Evolutionary conservation across 805 yeast genomes (phyloP).

Genomic region (Millerozyma acaciae): DNA sequence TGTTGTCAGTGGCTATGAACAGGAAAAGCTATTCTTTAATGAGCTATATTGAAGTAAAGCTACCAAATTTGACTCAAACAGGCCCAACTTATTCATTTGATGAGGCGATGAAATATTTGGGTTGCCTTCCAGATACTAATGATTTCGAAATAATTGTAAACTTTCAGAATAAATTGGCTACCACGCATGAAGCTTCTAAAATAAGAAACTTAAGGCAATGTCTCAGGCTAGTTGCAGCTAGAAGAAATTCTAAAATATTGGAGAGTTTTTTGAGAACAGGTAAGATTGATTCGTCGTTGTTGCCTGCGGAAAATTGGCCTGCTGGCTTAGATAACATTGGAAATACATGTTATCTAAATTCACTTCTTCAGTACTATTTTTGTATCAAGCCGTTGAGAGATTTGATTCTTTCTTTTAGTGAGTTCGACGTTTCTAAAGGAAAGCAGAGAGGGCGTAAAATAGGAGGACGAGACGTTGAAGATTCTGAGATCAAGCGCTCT

Average conservation of each 20-base stretch:
- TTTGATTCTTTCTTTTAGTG: conserved; percentile 54
- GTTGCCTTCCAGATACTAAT: conserved; percentile 45
- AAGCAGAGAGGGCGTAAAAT: conserved; percentile 55
- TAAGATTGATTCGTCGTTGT: conserved; percentile 49
- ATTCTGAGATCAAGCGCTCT: conserved; percentile 74
- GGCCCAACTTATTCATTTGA: conserved; percentile 4
- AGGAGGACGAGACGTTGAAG: conserved; percentile 83
- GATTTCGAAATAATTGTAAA: conserved; percentile 54
- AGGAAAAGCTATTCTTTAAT: conserved; percentile 57
- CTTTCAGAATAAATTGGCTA: conserved; percentile 40
- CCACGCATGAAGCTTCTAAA: conserved; percentile 39
- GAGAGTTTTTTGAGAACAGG: conserved; percentile 59
- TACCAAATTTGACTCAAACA: conserved; percentile 14
- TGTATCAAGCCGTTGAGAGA: conserved; percentile 78
- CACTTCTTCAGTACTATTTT: conserved; percentile 85
- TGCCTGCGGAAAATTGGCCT: conserved; percentile 72
- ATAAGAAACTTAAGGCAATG: conserved; percentile 56
- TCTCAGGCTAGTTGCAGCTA: conserved; percentile 51
- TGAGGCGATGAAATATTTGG: conserved; percentile 47
- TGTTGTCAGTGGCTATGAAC: conserved; percentile 56
- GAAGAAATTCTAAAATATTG: conserved; percentile 53
- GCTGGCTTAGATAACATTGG: conserved; percentile 93
- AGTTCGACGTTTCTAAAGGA: conserved; percentile 16
- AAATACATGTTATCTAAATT: conserved; percentile 91
- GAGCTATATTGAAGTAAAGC: conserved; percentile 46